phyloP scores from a whole-genome alignment of 768 basidiomycete genomes.

The Tylopilus sp. region DNA sequence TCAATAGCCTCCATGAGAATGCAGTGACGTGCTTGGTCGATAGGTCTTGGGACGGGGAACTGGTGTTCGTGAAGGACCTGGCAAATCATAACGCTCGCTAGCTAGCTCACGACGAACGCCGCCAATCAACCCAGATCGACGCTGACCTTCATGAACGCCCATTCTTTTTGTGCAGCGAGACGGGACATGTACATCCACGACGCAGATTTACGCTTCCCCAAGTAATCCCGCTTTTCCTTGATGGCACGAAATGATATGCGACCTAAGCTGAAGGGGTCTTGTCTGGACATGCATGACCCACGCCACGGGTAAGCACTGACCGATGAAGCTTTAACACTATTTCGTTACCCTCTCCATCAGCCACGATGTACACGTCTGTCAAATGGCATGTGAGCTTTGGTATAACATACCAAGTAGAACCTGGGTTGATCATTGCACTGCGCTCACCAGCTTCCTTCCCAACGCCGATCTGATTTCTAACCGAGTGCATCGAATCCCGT shows the following conservation, averaged over 20 bases:
- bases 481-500: constrained; percentile 81
- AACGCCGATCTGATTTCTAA: constrained; percentile 97
- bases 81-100: not conserved
- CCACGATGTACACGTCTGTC: constrained; percentile 83
- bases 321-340: constrained; percentile 93
- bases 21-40: constrained; percentile 94
- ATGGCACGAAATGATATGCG: constrained; percentile 97
- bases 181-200: constrained; percentile 99
- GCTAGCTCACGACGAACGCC: not conserved
- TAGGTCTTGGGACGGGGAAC: constrained; percentile 90
- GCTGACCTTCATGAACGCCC: constrained; percentile 94
- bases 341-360: constrained; percentile 77
- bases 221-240: constrained; percentile 94
- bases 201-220: constrained; percentile 92
- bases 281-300: constrained; percentile 1
- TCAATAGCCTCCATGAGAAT: constrained; percentile 96
- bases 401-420: not conserved
- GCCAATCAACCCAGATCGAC: not conserved
- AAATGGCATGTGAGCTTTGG: constrained; percentile 3
- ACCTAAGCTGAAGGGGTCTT: constrained; percentile 63
- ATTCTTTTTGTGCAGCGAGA: constrained; percentile 95
- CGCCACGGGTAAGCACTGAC: constrained; percentile 36
- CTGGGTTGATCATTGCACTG: not conserved
- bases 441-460: constrained; percentile 91
- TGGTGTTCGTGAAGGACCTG: constrained; percentile 89